Conservation (phyloP, 1,284 basidiomycete genomes). For the Ceratobasidium sp. region DNA sequence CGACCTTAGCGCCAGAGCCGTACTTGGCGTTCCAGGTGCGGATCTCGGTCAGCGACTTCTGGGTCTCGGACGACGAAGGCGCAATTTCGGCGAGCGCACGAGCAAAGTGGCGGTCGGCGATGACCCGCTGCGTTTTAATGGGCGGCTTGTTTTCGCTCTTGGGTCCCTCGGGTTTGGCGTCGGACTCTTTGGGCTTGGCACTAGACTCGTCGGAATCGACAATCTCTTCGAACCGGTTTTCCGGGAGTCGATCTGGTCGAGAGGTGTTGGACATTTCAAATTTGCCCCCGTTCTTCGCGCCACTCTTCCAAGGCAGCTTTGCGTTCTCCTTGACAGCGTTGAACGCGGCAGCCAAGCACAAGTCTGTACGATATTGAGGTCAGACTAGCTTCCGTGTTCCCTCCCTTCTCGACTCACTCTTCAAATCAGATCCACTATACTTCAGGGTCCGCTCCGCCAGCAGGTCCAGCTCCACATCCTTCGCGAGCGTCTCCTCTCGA, state of each 20-base stretch:
- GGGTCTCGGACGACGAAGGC: slow-evolving; percentile 82
- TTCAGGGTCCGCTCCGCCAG: slow-evolving; percentile 81
- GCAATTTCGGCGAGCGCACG: slow-evolving; percentile 87
- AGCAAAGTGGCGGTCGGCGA: slow-evolving; percentile 74
- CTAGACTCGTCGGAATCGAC: neutral
- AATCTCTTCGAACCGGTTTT: neutral
- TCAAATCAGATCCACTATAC: slow-evolving; percentile 92
- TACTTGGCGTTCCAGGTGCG: slow-evolving; percentile 93
- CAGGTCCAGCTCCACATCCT: slow-evolving; percentile 71
- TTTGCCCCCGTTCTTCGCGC: slow-evolving; percentile 1
- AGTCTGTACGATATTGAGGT: slow-evolving; percentile 63
- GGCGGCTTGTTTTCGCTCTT: slow-evolving; percentile 44
- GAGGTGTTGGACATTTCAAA: neutral
- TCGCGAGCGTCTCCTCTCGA: slow-evolving; percentile 74
- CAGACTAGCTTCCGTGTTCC: neutral
- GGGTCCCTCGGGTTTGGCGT: neutral
- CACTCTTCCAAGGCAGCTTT: slow-evolving; percentile 72
- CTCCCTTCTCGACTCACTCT: slow-evolving; percentile 68
- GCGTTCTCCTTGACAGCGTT: slow-evolving; percentile 88
- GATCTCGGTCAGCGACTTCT: slow-evolving; percentile 81
- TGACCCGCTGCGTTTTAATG: slow-evolving; percentile 56
- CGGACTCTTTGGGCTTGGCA: neutral
- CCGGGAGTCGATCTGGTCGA: neutral
- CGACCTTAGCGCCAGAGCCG: slow-evolving; percentile 64
- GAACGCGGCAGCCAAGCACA: slow-evolving; percentile 88